Percentiles rank a stretch among this genome's conserved stretches.
phyloP scores from a whole-genome alignment of 257 asterid species.

The Datura wrightii region DNA sequence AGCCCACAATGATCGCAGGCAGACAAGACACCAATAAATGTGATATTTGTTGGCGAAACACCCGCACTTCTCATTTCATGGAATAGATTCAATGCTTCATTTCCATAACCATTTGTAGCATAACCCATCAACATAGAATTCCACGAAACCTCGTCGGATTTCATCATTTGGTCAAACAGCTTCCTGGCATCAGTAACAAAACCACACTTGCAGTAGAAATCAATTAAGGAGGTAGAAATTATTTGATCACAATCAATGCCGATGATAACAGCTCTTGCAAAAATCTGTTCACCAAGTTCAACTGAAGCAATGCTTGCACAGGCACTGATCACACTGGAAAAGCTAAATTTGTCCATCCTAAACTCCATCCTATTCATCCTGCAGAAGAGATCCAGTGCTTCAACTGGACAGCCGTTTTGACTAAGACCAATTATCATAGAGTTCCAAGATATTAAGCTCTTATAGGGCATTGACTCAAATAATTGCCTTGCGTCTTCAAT shows the following conservation, averaged over 20 bases:
- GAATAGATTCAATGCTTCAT: slow-evolving; percentile 68
- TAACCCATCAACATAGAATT: slow-evolving; percentile 91
- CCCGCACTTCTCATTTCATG: slow-evolving; percentile 59
- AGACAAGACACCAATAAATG: slow-evolving; percentile 83
- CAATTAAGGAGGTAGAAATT: slow-evolving; percentile 70
- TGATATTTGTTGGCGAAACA: slow-evolving; percentile 57
- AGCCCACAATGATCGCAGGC: slow-evolving; percentile 96
- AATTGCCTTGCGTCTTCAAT: slow-evolving; percentile 69
- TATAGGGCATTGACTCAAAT: slow-evolving; percentile 56
- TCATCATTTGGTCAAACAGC: slow-evolving; percentile 60
- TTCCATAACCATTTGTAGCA: slow-evolving; percentile 83
- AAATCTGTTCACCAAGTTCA: slow-evolving; percentile 81
- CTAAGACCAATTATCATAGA: slow-evolving; percentile 80
- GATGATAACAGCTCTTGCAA: slow-evolving; percentile 60
- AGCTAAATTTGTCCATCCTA: slow-evolving; percentile 62
- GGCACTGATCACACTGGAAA: slow-evolving; percentile 73
- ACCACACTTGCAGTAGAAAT: slow-evolving; percentile 87
- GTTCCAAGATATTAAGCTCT: slow-evolving; percentile 91
- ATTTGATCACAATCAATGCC: slow-evolving; percentile 72
- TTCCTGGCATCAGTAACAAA: slow-evolving; percentile 56
- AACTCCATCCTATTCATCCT: slow-evolving; percentile 59
- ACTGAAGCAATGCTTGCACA: slow-evolving; percentile 77
- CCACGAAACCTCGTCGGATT: slow-evolving; percentile 70
- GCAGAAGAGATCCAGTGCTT: slow-evolving; percentile 69
- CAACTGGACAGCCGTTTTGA: slow-evolving; percentile 74